Evolutionary conservation across 805 yeast genomes (phyloP), one percentile per base, ranked within the genome.

Genomic region (Priceomyces melissophilus): DNA sequence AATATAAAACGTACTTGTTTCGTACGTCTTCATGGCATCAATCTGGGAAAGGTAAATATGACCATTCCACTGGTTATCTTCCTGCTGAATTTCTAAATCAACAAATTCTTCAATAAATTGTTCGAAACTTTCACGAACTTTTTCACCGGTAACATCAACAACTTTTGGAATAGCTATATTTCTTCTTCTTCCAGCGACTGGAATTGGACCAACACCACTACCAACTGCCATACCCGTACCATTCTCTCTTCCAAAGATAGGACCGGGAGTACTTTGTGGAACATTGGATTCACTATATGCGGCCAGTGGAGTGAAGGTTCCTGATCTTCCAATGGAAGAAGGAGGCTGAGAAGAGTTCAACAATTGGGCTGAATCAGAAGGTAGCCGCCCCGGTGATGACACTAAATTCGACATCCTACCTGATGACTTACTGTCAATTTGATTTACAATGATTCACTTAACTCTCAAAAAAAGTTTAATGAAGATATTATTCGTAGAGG

Each of bases 111-210:
- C 85, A 41, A 91, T 64, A 55, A 91, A 91, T 48, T 75, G 79
- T 60, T 90, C 96, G 60, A 93, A 91, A 11, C 90, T 81, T 61
- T 88, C 96, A 33, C 91, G 78, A 12, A 93, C 97, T 52, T 87
- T 87, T 58, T 90, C 97, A 44, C 96, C 97, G 3, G 96, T 88
- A 35, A 81, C 79, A 67, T 93, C 99, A 20, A 79, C 79, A 20
- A 93, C 96, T 57, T 85, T 87, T 20, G 95, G 89, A 40, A 91
- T 87, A 20, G 81, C 80, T 43, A 78, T 71, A 44, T 82, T 68
- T 45, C 78, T 76, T 54, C 83, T 75, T 65, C 84, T 74, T 9
- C 67, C 64, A 4, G 58, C 49, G 8, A 49, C 52, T 9, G 52
- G 50, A 40, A 35, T 45, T 20, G 49, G 52, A 11, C 54, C 43